Evolutionary conservation across 345 rosid genomes (phyloP).

Genomic region (Arabis alpina): DNA sequence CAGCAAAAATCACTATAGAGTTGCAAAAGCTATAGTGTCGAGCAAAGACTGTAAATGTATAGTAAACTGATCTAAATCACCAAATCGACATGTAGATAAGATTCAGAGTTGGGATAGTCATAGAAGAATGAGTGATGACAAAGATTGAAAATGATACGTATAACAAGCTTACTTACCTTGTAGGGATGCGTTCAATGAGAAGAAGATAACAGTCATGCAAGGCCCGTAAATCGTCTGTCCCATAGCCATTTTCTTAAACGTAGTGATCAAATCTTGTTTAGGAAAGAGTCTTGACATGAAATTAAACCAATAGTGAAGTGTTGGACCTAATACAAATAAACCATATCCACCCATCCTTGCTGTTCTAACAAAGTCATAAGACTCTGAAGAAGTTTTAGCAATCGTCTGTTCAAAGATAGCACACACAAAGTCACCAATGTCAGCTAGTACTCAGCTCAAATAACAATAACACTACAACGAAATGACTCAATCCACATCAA

Average conservation of each 20-base stretch:
- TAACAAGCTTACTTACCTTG: constrained; percentile 59
- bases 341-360: constrained; percentile 86
- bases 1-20: neutral
- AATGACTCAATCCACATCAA: neutral
- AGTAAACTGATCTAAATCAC: constrained; percentile 8
- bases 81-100: neutral
- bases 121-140: neutral
- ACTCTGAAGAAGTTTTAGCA: constrained; percentile 43
- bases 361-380: constrained; percentile 79
- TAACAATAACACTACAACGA: neutral
- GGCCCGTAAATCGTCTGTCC: constrained; percentile 83
- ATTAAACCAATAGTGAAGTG: constrained; percentile 83
- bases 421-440: neutral
- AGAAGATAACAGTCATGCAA: constrained; percentile 70
- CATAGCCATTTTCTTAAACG: constrained; percentile 80
- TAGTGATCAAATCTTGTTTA: constrained; percentile 63
- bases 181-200: constrained; percentile 66
- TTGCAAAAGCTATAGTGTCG: neutral
- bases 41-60: neutral
- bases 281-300: constrained; percentile 73
- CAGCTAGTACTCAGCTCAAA: neutral
- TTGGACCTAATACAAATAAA: constrained; percentile 69
- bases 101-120: neutral
- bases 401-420: constrained; percentile 47
- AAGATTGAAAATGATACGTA: neutral